Base-by-base conservation (phyloP, 179 eudicot genomes). In the Drosera spatulata region DNA sequence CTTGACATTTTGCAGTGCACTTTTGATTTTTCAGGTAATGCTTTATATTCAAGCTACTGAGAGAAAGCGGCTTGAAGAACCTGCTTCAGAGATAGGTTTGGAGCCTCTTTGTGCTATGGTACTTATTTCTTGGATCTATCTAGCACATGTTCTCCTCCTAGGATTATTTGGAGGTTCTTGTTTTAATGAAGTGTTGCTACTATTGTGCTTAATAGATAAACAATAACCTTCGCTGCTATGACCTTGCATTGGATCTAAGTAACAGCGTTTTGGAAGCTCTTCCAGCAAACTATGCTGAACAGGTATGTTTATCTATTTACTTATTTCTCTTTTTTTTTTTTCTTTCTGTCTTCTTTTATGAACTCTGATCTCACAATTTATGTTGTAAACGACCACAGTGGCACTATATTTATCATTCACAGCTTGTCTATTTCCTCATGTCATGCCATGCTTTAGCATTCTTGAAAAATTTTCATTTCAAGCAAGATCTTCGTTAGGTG, bases 51-150 rank as follows among this genome's bases (percentile, higher is more conserved):
- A 93, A 86, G 93, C 85, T 65, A 96, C 99, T 68, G 85, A 89
- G 79, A 82, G 89, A 76, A 77, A 89, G 79, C 81, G 89, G 69
- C 80, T 93, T 62, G 96, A 86, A 70, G 99, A 82, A 72, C 96
- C 95, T 62, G 96, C 96, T 55, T 91, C 96, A 68, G 99, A 89
- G 79, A 89, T 93, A 55, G 99, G 96, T 68, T 73, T 93, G 60
- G 99, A 89, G 76, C 85, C 93, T 59, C 64, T 93, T 40, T 89
- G 99, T 82, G 99, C 99, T 58, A 71, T 93, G 96, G 99, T 93
- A 68, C 63, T 87, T 73, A 37, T 58, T 63, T 61, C 59, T 66
- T 37, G 22, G 57, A 45, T 11, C 44, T 54, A 3, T 49, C 53
- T 58, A 63, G 64, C 55, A 33, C 47, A 7, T 59, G 45, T 37